phyloP scores from a whole-genome alignment of 2,329 filamentous ascomycete genomes.

The Stagonosporopsis vannaccii region DNA sequence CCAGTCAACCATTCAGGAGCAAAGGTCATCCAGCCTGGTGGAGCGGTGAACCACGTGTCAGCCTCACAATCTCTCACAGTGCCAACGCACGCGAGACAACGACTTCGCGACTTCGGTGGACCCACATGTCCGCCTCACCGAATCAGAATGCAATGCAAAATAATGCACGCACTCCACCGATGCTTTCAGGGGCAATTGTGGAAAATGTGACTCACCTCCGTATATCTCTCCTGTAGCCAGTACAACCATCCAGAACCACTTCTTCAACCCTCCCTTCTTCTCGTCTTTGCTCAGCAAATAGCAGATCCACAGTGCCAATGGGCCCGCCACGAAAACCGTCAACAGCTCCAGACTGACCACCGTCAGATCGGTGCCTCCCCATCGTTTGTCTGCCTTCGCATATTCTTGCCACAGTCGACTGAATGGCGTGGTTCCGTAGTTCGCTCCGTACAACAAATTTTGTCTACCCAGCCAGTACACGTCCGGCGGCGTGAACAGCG shows the following conservation, averaged over 20 bases:
- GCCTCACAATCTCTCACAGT: slow-evolving; percentile 30
- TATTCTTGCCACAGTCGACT: slow-evolving; percentile 71
- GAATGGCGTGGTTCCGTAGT: slow-evolving; percentile 62
- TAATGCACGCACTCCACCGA: slow-evolving; percentile 21
- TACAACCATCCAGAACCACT: slow-evolving; percentile 63
- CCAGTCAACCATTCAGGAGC: slow-evolving; percentile 70
- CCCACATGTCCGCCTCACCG: slow-evolving; percentile 31
- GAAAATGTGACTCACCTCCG: slow-evolving; percentile 54
- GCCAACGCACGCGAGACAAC: slow-evolving; percentile 24
- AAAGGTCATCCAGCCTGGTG: slow-evolving; percentile 68
- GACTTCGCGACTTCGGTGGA: slow-evolving; percentile 28
- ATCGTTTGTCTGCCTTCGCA: slow-evolving; percentile 68
- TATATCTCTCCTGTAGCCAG: slow-evolving; percentile 71
- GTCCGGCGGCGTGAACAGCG: slow-evolving; percentile 54
- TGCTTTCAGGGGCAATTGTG: slow-evolving; percentile 6
- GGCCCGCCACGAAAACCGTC: slow-evolving; percentile 66
- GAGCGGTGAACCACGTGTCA: slow-evolving; percentile 50
- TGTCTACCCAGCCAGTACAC: slow-evolving; percentile 62
- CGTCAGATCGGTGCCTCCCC: slow-evolving; percentile 65
- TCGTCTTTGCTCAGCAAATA: slow-evolving; percentile 55
- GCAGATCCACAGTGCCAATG: slow-evolving; percentile 65
- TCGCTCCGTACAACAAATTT: slow-evolving; percentile 65
- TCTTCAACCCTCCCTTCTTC: slow-evolving; percentile 48
- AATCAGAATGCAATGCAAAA: slow-evolving; percentile 18
- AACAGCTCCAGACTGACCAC: slow-evolving; percentile 67